phyloP scores from a whole-genome alignment of 768 basidiomycete species.

The Hemileccinum rubropunctum region DNA sequence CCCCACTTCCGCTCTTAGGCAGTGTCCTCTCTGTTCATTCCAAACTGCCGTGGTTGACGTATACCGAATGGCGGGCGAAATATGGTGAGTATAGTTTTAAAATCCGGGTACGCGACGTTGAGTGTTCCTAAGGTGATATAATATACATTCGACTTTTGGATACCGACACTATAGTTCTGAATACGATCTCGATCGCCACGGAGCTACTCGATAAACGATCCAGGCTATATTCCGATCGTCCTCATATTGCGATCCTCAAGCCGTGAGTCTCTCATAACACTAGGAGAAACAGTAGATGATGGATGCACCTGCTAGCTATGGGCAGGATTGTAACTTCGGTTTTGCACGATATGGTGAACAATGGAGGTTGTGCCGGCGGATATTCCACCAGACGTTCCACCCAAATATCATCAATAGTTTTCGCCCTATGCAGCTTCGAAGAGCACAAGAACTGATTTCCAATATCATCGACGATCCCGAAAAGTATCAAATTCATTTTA shows the following conservation, averaged over 20 bases:
- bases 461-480: constrained; percentile 1
- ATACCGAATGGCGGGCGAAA: constrained; percentile 3
- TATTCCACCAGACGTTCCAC: constrained; percentile 2
- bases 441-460: not conserved
- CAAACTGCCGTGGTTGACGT: constrained; percentile 1
- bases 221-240: not conserved
- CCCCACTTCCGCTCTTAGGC: constrained; percentile 3
- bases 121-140: not conserved
- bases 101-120: not conserved
- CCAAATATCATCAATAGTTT: not conserved
- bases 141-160: constrained; percentile 1
- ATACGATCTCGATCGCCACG: not conserved
- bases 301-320: not conserved
- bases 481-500: not conserved
- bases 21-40: not conserved
- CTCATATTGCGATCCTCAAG: not conserved
- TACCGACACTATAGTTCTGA: not conserved
- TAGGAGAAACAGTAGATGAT: not conserved
- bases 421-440: constrained; percentile 1
- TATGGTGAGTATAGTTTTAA: not conserved
- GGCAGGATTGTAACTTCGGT: not conserved
- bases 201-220: constrained; percentile 1
- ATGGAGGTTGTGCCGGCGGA: constrained; percentile 1
- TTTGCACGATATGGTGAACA: not conserved
- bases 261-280: not conserved